Conservation (phyloP, 805 yeast genomes). For the Candida dajiaensis region DNA sequence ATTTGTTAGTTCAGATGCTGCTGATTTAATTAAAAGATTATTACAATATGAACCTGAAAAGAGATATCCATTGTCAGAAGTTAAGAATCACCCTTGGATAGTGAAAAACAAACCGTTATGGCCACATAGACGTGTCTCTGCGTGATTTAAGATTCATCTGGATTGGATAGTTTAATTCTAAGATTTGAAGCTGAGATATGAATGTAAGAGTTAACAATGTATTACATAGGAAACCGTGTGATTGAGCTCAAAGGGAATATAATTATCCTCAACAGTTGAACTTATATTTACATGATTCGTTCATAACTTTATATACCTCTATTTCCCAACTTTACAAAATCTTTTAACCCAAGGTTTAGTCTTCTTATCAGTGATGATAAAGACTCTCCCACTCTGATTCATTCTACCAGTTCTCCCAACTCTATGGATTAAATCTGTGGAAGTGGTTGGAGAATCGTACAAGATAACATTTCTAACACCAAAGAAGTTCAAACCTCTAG, state of each 20-base stretch:
- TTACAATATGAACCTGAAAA: slow-evolving; percentile 64
- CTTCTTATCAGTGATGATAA: slow-evolving; percentile 63
- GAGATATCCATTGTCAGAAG: slow-evolving; percentile 55
- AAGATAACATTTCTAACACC: slow-evolving; percentile 77
- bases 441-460: slow-evolving; percentile 78
- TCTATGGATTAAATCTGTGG: slow-evolving; percentile 85
- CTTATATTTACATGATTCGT: not conserved
- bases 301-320: slow-evolving; percentile 22
- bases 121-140: slow-evolving; percentile 30
- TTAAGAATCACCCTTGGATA: slow-evolving; percentile 83
- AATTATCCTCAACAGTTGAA: too few relatives aligned
- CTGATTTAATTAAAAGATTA: slow-evolving; percentile 60
- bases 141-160: not conserved
- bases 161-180: too few relatives aligned
- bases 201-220: too few relatives aligned
- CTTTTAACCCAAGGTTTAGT: slow-evolving; percentile 81
- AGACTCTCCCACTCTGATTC: slow-evolving; percentile 84
- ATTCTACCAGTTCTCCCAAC: slow-evolving; percentile 94
- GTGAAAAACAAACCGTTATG: slow-evolving; percentile 55
- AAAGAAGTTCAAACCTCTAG: slow-evolving; percentile 85
- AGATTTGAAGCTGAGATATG: too few relatives aligned
- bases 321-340: slow-evolving; percentile 33
- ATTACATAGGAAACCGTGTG: too few relatives aligned
- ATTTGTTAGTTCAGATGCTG: slow-evolving; percentile 66
- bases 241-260: too few relatives aligned